A percentile compares a stretch with the other conserved stretches of the same genome.
Evolutionary conservation across 1,284 basidiomycete genomes (phyloP).

Genomic region (Pseudozyma thailandica): DNA sequence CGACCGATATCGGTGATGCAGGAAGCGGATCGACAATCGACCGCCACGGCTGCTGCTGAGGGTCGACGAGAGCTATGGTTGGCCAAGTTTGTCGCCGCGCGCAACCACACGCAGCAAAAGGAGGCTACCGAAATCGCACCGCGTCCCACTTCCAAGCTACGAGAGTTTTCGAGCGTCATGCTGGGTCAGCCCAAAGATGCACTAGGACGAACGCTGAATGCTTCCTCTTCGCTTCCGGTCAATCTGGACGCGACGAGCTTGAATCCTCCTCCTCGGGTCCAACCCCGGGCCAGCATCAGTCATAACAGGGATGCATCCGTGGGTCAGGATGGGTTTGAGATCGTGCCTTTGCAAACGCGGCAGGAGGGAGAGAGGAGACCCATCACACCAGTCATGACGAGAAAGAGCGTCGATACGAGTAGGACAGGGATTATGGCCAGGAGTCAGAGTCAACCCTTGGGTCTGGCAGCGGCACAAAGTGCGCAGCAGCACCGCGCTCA

Average conservation of each 20-base stretch:
- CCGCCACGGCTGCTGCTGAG: constrained; percentile 30
- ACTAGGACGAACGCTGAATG: constrained; percentile 9
- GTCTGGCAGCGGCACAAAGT: no score
- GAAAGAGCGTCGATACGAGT: constrained; percentile 21
- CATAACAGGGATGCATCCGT: no score
- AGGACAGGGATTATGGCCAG: constrained; percentile 21
- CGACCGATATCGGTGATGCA: constrained; percentile 15
- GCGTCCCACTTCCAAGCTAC: not conserved
- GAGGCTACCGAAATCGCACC: constrained; percentile 7
- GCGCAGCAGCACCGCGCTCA: constrained; percentile 15
- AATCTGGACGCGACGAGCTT: constrained; percentile 15
- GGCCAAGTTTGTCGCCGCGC: constrained; percentile 25
- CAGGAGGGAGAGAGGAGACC: constrained; percentile 12
- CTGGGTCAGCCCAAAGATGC: constrained; percentile 9
- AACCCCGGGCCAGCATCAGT: constrained; percentile 28
- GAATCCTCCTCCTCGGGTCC: constrained; percentile 21
- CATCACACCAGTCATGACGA: constrained; percentile 19
- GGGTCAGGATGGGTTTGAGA: constrained; percentile 21
- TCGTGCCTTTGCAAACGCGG: constrained; percentile 10
- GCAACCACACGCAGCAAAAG: constrained; percentile 9
- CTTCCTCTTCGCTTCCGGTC: constrained; percentile 10
- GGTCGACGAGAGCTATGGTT: constrained; percentile 34
- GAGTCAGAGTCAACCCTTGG: no score
- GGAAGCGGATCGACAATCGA: constrained; percentile 12
- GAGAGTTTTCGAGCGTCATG: not conserved